Base-by-base conservation (phyloP, 2,329 filamentous ascomycete genomes). In the Colletotrichum paranaense region DNA sequence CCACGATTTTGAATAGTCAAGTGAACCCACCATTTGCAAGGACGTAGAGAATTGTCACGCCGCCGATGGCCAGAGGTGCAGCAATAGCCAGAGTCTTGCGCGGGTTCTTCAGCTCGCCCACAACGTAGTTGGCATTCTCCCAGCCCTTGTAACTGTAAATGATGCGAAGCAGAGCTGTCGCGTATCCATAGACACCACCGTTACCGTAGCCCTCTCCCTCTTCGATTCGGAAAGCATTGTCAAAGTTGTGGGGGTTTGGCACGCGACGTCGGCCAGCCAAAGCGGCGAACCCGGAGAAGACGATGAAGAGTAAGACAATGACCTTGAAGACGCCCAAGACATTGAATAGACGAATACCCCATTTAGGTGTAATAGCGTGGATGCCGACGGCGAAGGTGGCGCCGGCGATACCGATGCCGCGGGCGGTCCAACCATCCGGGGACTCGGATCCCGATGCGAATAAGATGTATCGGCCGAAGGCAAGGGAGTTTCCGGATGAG, bases 71-170 rank as follows among this genome's bases (percentile, higher is more conserved):
- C 0, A 92, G 78, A 0, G 90, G 90, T 0, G 89, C 89, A 0
- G 89, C 90, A 63, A 90, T 82, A 1, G 85, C 78, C 5, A 91
- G 83, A 0, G 89, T 91, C 76, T 85, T 86, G 35, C 83, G 84
- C 0, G 89, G 89, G 56, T 88, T 85, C 75, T 86, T 88, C 42
- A 92, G 81, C 76, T 92, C 90, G 72, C 86, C 83, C 3, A 92
- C 80, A 2, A 91, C 90, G 73, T 92, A 91, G 79, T 91, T 91
- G 35, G 89, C 89, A 69, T 91, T 91, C 77, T 90, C 88, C 90
- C 89, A 92, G 4, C 90, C 90, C 76, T 89, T 89, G 82, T 91
- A 92, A 16, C 87, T 89, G 81, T 91, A 91, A 19, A 91, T 84
- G 67, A 91, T 88, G 32, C 87, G 87, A 4, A 92, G 82, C 12